Evolutionary conservation across 2,329 filamentous ascomycete species (phyloP), one percentile per base, ranked within the genome.

Genomic region (Fusarium sp.): DNA sequence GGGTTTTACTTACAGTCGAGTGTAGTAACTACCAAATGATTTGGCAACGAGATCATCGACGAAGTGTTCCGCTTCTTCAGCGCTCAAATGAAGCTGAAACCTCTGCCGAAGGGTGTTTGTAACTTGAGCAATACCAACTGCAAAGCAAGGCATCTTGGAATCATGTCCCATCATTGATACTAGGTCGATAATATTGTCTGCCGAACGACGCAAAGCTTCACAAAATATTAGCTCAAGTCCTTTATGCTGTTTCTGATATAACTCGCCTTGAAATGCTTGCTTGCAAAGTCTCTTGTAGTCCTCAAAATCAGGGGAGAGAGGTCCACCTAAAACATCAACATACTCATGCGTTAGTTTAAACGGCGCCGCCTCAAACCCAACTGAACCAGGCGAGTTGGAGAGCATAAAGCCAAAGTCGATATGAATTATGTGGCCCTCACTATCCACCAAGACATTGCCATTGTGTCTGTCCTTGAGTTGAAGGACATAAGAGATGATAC

Each of bases 321-420:
- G 80, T 2, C 93, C 93, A 20, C 93, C 93, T 33, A 96, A 83
- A 11, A 96, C 92, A 74, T 96, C 93, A 41, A 96, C 91, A 78
- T 96, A 96, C 77, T 96, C 93, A 71, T 94, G 89, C 3, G 93
- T 95, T 30, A 96, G 85, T 83, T 96, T 96, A 82, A 96, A 96
- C 2, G 93, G 93, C 7, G 93, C 93, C 17, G 93, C 93, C 81
- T 96, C 93, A 75, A 96, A 96, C 5, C 92, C 93, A 78, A 96
- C 93, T 12, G 90, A 92, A 1, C 93, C 93, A 0, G 93, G 93
- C 2, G 92, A 94, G 80, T 96, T 96, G 49, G 92, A 95, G 37
- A 96, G 85, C 92, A 96, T 95, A 79, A 96, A 96, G 60, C 93
- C 93, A 80, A 96, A 96, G 80, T 96, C 93, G 67, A 96, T 96